Evolutionary conservation across 805 yeast genomes (phyloP), one percentile per base, ranked within the genome.

Genomic region (Priceomyces haplophilus): DNA sequence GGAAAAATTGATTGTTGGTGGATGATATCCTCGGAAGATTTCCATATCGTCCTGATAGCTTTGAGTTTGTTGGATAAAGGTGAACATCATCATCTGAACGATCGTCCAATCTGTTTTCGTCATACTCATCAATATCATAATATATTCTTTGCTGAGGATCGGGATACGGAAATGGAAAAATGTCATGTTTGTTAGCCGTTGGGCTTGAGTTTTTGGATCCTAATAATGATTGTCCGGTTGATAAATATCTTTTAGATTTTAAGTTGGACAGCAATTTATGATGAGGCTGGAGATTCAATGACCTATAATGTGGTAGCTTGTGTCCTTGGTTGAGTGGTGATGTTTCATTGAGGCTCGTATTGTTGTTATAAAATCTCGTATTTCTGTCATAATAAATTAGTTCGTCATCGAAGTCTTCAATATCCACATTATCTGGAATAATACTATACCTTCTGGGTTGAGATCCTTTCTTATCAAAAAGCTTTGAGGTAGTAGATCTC

Each of bases 391-490:
- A 71, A 49, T 71, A 71, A 24, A 71, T 71, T 42, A 71, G 52
- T 39, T 79, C 83, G 47, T 75, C 83, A 47, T 76, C 82, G 45
- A 72, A 71, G 41, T 71, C 78, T 43, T 78, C 83, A 34, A 72
- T 71, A 48, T 73, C 80, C 15, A 69, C 72, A 55, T 80, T 81
- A 53, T 80, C 84, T 0, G 85, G 85, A 2, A 80, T 76, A 16
- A 85, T 86, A 16, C 89, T 82, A 53, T 85, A 84, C 25, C 89
- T 66, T 54, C 90, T 71, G 4, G 88, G 79, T 37, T 82, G 85
- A 0, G 83, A 78, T 1, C 88, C 89, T 51, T 79, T 83, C 10
- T 79, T 76, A 52, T 85, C 91, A 59, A 85, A 85, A 4, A 85
- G 63, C 47, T 82, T 82, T 1, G 89, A 83, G 0, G 89, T 82